Base-by-base conservation (phyloP, 2,329 filamentous ascomycete species). In the Meredithiella fracta region DNA sequence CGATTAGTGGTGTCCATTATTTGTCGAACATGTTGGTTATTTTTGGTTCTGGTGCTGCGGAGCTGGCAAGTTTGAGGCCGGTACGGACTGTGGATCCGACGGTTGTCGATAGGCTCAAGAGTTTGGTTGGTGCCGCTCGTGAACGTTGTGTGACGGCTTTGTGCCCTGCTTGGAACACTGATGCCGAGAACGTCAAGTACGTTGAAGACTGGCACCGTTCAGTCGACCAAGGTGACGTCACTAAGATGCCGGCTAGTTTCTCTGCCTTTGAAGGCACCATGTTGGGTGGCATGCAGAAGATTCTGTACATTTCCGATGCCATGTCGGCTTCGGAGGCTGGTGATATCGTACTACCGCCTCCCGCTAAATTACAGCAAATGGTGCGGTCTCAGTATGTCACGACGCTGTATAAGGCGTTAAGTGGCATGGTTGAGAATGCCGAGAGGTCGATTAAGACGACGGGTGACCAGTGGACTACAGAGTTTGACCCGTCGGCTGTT, bases 341-440 rank as follows among this genome's bases (percentile, higher is more conserved):
- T 50, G 82, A 87, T 63, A 89, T 98, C 60, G 82, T 97, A 57
- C 78, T 85, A 23, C 84, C 91, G 17, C 94, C 92, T 3, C 83
- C 88, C 37, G 76, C 83, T 6, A 98, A 97, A 67, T 72, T 96
- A 47, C 73, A 97, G 47, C 86, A 94, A 66, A 88, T 90, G 79
- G 88, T 97, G 15, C 80, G 90, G 61, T 85, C 82, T 61, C 88
- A 94, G 65, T 98, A 98, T 64, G 89, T 95, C 15, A 89, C 85
- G 5, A 95, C 90, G 58, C 72, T 98, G 47, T 97, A 97, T 69
- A 94, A 94, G 67, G 88, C 88, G 5, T 71, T 98, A 38, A 94
- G 87, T 63, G 92, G 91, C 22, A 91, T 98, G 81, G 89, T 98
- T 1, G 92, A 97, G 69, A 97, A 95, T 67, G 91, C 92, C 2